These are phyloP conservation scores for Glycine latifolia DNA, from an alignment of 306 rosid species.

Conservation along the genomic window DNA sequence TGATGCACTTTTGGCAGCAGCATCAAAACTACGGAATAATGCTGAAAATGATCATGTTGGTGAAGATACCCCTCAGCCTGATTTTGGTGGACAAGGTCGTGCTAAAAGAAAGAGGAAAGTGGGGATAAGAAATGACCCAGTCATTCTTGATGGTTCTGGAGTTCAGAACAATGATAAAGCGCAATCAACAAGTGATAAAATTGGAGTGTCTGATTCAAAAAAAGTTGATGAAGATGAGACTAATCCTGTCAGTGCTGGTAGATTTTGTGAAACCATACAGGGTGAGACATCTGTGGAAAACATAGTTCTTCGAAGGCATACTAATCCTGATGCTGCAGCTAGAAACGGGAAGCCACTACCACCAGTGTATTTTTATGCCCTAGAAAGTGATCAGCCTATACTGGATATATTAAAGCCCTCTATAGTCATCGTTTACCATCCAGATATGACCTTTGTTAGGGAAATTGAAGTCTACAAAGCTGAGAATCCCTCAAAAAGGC, in stretches of 20 bases:
- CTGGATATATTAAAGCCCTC: slow-evolving; percentile 88
- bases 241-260: slow-evolving; percentile 52
- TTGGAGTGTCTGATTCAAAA: slow-evolving; percentile 54
- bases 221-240: slow-evolving; percentile 51
- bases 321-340: slow-evolving; percentile 44
- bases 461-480: slow-evolving; percentile 89
- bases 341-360: slow-evolving; percentile 67
- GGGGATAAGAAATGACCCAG: slow-evolving; percentile 57
- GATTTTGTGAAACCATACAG: slow-evolving; percentile 46
- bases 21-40: slow-evolving; percentile 70
- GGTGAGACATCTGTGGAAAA: slow-evolving; percentile 54
- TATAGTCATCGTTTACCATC: slow-evolving; percentile 85
- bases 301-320: slow-evolving; percentile 61
- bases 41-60: slow-evolving; percentile 55
- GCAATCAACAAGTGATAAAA: slow-evolving; percentile 50
- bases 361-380: slow-evolving; percentile 82
- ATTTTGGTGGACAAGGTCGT: slow-evolving; percentile 45
- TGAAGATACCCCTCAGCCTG: slow-evolving; percentile 57
- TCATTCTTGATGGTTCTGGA: slow-evolving; percentile 49
- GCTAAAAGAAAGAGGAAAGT: slow-evolving; percentile 69
- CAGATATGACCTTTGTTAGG: slow-evolving; percentile 91
- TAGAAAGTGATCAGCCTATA: slow-evolving; percentile 89
- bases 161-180: slow-evolving; percentile 47
- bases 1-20: slow-evolving; percentile 84
- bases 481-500: slow-evolving; percentile 72